Base-by-base conservation (phyloP, 202 grass and related monocot species). In the Musa balbisiana region DNA sequence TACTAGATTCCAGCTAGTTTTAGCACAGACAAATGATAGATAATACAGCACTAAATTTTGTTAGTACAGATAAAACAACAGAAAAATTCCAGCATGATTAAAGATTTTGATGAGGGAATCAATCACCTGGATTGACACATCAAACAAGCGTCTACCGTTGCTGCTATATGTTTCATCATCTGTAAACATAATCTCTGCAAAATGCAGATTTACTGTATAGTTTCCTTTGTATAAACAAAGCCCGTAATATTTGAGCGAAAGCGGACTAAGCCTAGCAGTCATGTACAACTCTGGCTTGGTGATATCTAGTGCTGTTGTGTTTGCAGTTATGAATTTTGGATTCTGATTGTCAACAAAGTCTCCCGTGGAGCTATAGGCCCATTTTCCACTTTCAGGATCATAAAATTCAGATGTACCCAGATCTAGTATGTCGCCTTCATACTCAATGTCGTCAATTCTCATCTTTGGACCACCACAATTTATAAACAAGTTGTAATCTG, bases 351-450 rank as follows among this genome's bases (percentile, higher is more conserved):
- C 92, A 51, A 96, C 81, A 76, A 96, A 96, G 80, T 96, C 87
- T 74, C 92, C 92, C 62, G 92, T 96, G 73, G 87, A 92, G 75
- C 92, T 96, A 68, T 92, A 96, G 66, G 89, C 92, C 92, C 92
- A 96, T 76, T 80, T 92, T 75, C 33, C 73, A 77, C 76, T 83
- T 51, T 84, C 74, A 13, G 85, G 83, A 24, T 72, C 49, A 21
- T 14, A 33, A 85, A 82, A 96, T 52, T 73, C 68, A 67, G 92
- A 90, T 82, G 92, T 87, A 74, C 92, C 92, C 81, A 87, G 84
- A 72, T 74, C 79, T 54, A 78, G 82, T 27, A 84, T 83, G 58
- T 96, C 92, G 29, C 84, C 92, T 72, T 92, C 68, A 29, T 88
- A 96, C 15, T 65, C 64, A 81, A 59, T 78, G 6, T 72, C 81